Percentiles rank a stretch among this genome's conserved stretches.
Conservation (phyloP, 2,329 filamentous ascomycete species). For the Colletotrichum tanaceti region DNA sequence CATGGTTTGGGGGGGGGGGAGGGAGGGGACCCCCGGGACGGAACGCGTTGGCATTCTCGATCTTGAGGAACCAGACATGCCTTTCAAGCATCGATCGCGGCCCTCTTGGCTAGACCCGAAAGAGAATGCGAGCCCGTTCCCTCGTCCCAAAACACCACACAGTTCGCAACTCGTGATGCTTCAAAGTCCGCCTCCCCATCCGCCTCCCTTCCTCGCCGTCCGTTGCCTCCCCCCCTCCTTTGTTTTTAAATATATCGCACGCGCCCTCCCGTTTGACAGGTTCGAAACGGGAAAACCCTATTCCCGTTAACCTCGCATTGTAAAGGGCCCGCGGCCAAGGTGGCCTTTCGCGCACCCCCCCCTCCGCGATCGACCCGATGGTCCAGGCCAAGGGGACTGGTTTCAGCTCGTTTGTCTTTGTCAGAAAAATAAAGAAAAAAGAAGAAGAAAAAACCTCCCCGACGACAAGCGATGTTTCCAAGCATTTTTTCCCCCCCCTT, state of each 20-base stretch:
- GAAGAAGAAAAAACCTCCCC: too few species aligned
- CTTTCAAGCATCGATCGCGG: neutral
- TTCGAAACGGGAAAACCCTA: neutral
- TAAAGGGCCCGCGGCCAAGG: neutral
- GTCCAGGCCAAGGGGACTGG: neutral
- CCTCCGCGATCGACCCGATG: neutral
- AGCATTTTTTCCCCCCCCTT: too few species aligned
- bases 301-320: neutral
- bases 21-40: too few species aligned
- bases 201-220: neutral
- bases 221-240: neutral
- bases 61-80: neutral
- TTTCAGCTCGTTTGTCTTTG: neutral
- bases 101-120: neutral
- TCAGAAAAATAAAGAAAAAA: too few species aligned
- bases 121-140: neutral
- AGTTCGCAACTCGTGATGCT: slow-evolving; percentile 1
- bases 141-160: neutral
- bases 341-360: too few species aligned
- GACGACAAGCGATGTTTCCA: too few species aligned
- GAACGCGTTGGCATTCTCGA: too few species aligned
- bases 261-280: neutral
- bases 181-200: too few species aligned
- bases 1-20: too few species aligned
- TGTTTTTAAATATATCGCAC: neutral